Evolutionary conservation across 208 protist genomes (phyloP).

Genomic region (Leishmania guyanensis): DNA sequence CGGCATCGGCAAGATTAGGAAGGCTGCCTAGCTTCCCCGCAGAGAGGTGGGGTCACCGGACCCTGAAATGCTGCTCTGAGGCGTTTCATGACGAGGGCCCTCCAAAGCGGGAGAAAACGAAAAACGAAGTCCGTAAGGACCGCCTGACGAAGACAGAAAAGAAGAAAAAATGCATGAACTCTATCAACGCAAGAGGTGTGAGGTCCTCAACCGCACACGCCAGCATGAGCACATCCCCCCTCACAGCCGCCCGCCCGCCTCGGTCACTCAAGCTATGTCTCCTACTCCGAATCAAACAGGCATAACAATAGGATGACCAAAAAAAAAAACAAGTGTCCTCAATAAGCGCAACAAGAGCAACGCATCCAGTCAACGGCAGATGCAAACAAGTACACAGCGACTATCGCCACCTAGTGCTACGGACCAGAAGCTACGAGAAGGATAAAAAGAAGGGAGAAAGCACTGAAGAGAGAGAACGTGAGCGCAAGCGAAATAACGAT

Average conservation of each 20-base stretch:
- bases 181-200: neutral
- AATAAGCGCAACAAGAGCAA: neutral
- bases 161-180: neutral
- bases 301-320: neutral
- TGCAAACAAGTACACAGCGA: neutral
- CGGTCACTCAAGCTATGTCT: neutral
- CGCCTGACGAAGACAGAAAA: neutral
- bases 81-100: neutral
- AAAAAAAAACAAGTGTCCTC: neutral
- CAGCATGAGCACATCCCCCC: neutral
- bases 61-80: neutral
- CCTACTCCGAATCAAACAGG: neutral
- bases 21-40: neutral
- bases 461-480: neutral
- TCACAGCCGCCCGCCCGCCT: neutral
- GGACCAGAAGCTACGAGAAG: neutral
- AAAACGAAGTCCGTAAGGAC: neutral
- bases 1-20: neutral
- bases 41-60: neutral
- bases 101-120: neutral
- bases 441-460: constrained; percentile 1
- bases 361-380: neutral
- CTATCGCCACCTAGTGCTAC: neutral
- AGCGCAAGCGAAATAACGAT: neutral
- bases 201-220: neutral